These are phyloP conservation scores for Thelonectria rubi DNA, from an alignment of 2,329 filamentous ascomycete genomes.

Conservation along the genomic window DNA sequence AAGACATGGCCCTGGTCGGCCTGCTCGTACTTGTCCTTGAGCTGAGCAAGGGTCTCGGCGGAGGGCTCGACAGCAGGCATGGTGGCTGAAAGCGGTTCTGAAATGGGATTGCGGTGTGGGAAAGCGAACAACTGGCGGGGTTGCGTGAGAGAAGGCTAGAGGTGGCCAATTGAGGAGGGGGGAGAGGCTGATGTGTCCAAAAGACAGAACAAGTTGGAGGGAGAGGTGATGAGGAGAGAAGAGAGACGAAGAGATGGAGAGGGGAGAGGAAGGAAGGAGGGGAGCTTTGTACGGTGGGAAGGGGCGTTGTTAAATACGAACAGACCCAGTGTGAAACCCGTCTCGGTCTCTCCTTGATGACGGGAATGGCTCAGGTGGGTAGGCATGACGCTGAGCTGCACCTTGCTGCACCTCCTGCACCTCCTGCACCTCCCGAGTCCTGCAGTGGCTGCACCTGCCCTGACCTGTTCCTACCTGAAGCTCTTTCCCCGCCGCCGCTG, in stretches of 20 bases:
- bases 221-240: background rate
- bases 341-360: constrained; percentile 15
- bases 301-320: constrained; percentile 18
- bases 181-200: background rate
- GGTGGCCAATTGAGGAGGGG: constrained; percentile 13
- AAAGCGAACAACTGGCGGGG: constrained; percentile 19
- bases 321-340: constrained; percentile 15
- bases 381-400: constrained; percentile 35
- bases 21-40: constrained; percentile 78
- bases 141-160: constrained; percentile 12
- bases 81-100: constrained; percentile 47
- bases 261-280: background rate
- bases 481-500: constrained; percentile 36
- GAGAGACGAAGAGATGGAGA: background rate
- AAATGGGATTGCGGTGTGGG: constrained; percentile 32
- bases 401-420: constrained; percentile 23
- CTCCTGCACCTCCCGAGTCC: background rate
- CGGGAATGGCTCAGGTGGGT: constrained; percentile 25
- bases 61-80: constrained; percentile 64
- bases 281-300: background rate
- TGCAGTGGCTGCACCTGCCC: background rate
- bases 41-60: constrained; percentile 70
- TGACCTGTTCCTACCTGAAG: constrained; percentile 28
- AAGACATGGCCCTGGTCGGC: constrained; percentile 84
- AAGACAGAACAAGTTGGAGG: background rate